Evolutionary conservation across 331 rosid genomes (phyloP).

Genomic region (Stylosanthes scabra): DNA sequence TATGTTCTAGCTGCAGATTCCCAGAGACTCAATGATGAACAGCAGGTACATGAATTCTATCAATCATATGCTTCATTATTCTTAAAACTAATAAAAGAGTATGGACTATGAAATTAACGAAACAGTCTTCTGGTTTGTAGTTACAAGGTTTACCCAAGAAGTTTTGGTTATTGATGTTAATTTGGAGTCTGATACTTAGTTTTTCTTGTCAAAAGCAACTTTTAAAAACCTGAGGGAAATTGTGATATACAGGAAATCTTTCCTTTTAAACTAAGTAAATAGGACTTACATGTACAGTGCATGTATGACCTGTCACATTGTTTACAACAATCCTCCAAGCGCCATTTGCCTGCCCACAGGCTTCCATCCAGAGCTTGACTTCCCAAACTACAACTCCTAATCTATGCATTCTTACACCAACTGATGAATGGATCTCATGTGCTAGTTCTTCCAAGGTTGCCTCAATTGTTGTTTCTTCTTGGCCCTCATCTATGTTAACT

Average conservation of each 20-base stretch:
- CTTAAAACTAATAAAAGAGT: background rate
- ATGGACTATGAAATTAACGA: slow-evolving; percentile 3
- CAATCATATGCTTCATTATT: slow-evolving; percentile 21
- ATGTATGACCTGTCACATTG: slow-evolving; percentile 97
- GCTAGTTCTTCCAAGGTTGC: slow-evolving; percentile 73
- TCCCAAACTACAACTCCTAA: slow-evolving; percentile 98
- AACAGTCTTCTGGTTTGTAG: slow-evolving; percentile 3
- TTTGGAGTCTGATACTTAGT: slow-evolving; percentile 2
- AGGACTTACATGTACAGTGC: slow-evolving; percentile 87
- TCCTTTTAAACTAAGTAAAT: slow-evolving; percentile 24
- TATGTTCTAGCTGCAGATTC: slow-evolving; percentile 15
- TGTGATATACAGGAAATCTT: slow-evolving; percentile 24
- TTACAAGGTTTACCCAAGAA: slow-evolving; percentile 5
- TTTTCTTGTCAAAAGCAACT: slow-evolving; percentile 24
- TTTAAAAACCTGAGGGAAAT: slow-evolving; percentile 14
- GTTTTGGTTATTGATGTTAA: slow-evolving; percentile 6
- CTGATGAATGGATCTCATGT: slow-evolving; percentile 75
- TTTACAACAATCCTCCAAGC: slow-evolving; percentile 97
- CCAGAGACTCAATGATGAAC: slow-evolving; percentile 35
- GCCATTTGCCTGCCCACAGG: slow-evolving; percentile 80
- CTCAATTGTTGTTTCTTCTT: slow-evolving; percentile 76
- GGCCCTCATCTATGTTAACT: slow-evolving; percentile 59
- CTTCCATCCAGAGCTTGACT: slow-evolving; percentile 91
- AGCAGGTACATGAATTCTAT: slow-evolving; percentile 15
- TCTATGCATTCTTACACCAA: slow-evolving; percentile 98